Conservation (phyloP, 768 basidiomycete species). For the Hemileccinum rubropunctum region DNA sequence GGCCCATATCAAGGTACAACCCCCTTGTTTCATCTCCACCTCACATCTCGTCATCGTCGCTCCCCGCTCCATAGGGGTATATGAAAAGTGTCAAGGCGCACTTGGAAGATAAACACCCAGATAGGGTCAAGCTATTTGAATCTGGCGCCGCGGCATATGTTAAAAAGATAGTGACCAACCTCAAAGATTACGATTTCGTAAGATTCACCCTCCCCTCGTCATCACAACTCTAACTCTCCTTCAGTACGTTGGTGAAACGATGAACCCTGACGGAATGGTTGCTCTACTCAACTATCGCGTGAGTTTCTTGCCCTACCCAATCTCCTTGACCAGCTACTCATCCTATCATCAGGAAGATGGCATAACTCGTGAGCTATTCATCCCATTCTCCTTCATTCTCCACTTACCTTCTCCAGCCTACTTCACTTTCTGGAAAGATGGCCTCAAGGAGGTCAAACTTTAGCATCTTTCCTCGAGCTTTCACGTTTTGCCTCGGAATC, state of each 20-base stretch:
- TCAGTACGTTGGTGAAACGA: conserved; percentile 68
- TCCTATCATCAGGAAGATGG: conserved; percentile 60
- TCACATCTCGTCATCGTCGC: neutral
- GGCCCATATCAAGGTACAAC: conserved; percentile 68
- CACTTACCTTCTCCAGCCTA: conserved; percentile 52
- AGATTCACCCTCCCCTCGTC: conserved; percentile 22
- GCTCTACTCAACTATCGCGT: conserved; percentile 93
- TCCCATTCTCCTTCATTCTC: neutral
- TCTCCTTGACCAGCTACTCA: conserved; percentile 6
- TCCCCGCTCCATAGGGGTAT: conserved; percentile 64
- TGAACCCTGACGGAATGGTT: conserved; percentile 92
- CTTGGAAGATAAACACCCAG: conserved; percentile 54
- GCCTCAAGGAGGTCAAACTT: conserved; percentile 77
- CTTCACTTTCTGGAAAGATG: conserved; percentile 96
- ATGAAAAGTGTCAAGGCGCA: conserved; percentile 87
- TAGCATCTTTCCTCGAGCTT: conserved; percentile 29
- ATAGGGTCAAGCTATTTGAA: conserved; percentile 74
- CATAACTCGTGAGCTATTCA: conserved; percentile 61
- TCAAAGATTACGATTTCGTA: conserved; percentile 95
- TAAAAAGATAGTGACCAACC: conserved; percentile 86
- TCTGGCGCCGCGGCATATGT: conserved; percentile 71
- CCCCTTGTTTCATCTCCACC: neutral
- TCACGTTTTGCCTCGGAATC: neutral
- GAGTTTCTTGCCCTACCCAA: conserved; percentile 23
- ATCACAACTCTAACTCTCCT: neutral